Conservation (phyloP, 192 early-diverging fungal species). For the Backusella australiensis region DNA sequence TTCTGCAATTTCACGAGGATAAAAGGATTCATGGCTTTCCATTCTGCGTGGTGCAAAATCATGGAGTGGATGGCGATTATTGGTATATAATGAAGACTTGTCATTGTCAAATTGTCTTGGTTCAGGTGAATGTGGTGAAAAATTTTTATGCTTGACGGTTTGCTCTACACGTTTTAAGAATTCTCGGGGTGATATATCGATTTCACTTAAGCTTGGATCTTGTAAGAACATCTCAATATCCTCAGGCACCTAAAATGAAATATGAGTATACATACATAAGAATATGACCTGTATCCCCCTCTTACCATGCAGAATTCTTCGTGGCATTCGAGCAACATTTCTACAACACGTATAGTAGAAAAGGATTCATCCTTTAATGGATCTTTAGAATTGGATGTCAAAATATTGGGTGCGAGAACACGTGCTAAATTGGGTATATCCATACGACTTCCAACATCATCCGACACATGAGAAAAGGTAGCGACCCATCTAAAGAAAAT, state of each 20-base stretch:
- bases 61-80: background rate
- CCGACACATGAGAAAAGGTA: slow-evolving; percentile 65
- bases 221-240: slow-evolving; percentile 22
- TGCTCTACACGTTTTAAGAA: slow-evolving; percentile 24
- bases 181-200: slow-evolving; percentile 26
- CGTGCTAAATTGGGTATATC: slow-evolving; percentile 89
- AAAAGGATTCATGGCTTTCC: slow-evolving; percentile 12
- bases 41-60: slow-evolving; percentile 6
- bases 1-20: slow-evolving; percentile 2
- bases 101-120: background rate
- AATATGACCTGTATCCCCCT: background rate
- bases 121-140: background rate
- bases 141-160: slow-evolving; percentile 18
- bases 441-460: slow-evolving; percentile 88
- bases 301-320: slow-evolving; percentile 66
- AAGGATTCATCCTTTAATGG: slow-evolving; percentile 73
- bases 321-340: slow-evolving; percentile 61
- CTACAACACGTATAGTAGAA: slow-evolving; percentile 66
- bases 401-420: slow-evolving; percentile 91
- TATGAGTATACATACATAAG: background rate
- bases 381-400: slow-evolving; percentile 84
- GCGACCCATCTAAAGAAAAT: slow-evolving; percentile 86
- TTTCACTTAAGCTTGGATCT: slow-evolving; percentile 25
- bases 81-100: slow-evolving; percentile 6
- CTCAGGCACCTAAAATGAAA: slow-evolving; percentile 14